Evolutionary conservation across 306 rosid species (phyloP).

Genomic region (Luffa aegyptiaca): DNA sequence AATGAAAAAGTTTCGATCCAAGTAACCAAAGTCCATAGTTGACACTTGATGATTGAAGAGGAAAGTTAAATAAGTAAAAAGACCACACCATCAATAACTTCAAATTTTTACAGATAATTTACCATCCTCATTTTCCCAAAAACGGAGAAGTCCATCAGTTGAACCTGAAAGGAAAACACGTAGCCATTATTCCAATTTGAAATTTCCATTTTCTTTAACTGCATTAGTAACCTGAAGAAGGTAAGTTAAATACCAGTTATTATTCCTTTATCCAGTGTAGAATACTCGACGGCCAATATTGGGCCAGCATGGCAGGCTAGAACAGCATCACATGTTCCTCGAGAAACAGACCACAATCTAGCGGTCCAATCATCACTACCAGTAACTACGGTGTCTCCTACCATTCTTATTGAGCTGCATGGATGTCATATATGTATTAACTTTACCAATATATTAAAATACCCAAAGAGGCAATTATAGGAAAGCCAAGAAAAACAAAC

Average conservation of each 20-base stretch:
- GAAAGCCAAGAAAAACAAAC: constrained; percentile 2
- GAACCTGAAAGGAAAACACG: constrained; percentile 52
- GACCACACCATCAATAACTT: background rate
- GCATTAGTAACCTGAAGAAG: background rate
- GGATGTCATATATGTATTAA: constrained; percentile 7
- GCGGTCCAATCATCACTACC: constrained; percentile 99
- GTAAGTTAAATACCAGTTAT: constrained; percentile 47
- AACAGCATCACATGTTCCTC: constrained; percentile 97
- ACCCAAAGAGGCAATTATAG: background rate
- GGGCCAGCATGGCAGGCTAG: constrained; percentile 99
- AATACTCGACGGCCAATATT: constrained; percentile 78
- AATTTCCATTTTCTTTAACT: background rate
- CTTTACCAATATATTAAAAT: constrained; percentile 3
- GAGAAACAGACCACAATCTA: constrained; percentile 86
- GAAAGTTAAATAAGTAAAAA: background rate
- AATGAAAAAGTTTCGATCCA: background rate
- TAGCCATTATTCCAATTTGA: background rate
- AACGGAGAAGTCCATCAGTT: constrained; percentile 83
- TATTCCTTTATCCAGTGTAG: constrained; percentile 80
- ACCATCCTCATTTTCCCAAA: constrained; percentile 99
- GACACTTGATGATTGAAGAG: background rate
- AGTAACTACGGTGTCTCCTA: constrained; percentile 77
- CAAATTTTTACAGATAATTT: constrained; percentile 19
- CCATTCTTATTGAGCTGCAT: constrained; percentile 95
- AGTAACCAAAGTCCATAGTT: background rate